Percentiles rank a stretch among this genome's conserved stretches.
Conservation (phyloP, 1,139 yeast species). For the Diutina neorugosa region DNA sequence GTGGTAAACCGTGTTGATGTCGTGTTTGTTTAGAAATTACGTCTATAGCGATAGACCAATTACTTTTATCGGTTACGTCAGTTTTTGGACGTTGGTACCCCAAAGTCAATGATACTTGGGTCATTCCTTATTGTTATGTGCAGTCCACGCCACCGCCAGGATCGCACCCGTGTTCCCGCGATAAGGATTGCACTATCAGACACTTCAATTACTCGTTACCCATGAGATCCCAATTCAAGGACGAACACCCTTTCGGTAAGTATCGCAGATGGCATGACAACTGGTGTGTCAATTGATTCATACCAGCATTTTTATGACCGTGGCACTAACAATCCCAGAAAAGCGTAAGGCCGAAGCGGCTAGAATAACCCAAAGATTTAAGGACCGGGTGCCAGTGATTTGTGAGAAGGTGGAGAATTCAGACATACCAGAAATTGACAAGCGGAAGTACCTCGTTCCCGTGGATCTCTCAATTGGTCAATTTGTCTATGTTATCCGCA, state of each 20-base stretch:
- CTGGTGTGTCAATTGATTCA: not conserved
- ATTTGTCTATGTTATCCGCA: constrained; percentile 92
- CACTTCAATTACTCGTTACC: not conserved
- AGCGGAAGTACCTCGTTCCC: constrained; percentile 93
- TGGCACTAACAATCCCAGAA: constrained; percentile 28
- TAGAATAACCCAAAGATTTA: constrained; percentile 80
- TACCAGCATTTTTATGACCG: not conserved
- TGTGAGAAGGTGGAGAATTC: constrained; percentile 97
- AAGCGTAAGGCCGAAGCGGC: constrained; percentile 94
- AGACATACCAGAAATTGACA: constrained; percentile 91
- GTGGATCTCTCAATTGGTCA: constrained; percentile 95
- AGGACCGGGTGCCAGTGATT: constrained; percentile 89
- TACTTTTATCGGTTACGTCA: not conserved
- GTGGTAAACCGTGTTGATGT: not conserved
- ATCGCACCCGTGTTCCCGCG: constrained; percentile 2
- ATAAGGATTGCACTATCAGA: not conserved
- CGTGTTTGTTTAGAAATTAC: too few relatives aligned
- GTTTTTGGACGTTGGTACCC: not conserved
- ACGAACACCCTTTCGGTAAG: constrained; percentile 81
- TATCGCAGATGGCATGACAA: constrained; percentile 8
- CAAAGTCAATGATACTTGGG: not conserved
- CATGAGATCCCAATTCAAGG: constrained; percentile 88
- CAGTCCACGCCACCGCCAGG: constrained; percentile 2
- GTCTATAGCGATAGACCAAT: not conserved
- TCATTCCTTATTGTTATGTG: not conserved